Conservation (phyloP, 2,329 filamentous ascomycete genomes). For the Alternaria postmessia region DNA sequence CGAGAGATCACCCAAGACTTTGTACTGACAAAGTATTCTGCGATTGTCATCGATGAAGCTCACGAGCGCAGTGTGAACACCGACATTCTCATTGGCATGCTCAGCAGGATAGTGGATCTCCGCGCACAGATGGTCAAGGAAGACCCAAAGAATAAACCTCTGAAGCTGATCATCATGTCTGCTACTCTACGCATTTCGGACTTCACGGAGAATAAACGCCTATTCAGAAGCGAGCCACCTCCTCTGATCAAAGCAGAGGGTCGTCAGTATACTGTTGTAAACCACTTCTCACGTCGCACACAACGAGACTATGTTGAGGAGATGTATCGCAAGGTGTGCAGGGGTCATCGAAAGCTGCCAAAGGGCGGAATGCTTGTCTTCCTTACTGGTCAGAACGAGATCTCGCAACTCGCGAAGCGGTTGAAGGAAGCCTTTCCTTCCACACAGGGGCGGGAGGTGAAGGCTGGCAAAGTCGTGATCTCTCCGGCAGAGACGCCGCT, state of each 20-base stretch:
- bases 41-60: constrained; percentile 93
- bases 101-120: constrained; percentile 89
- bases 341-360: constrained; percentile 88
- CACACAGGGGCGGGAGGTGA: constrained; percentile 56
- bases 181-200: constrained; percentile 91
- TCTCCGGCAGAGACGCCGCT: constrained; percentile 79
- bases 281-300: constrained; percentile 86
- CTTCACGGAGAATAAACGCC: constrained; percentile 80
- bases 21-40: constrained; percentile 86
- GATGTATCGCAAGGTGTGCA: constrained; percentile 83
- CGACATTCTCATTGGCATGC: constrained; percentile 96
- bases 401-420: constrained; percentile 79
- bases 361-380: constrained; percentile 93
- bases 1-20: constrained; percentile 93
- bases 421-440: constrained; percentile 73
- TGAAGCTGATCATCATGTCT: constrained; percentile 98
- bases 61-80: constrained; percentile 98
- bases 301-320: constrained; percentile 90
- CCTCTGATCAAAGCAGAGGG: constrained; percentile 91
- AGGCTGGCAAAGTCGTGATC: constrained; percentile 74
- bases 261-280: constrained; percentile 86
- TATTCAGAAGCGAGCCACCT: constrained; percentile 78
- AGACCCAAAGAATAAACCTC: constrained; percentile 71
- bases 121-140: constrained; percentile 77
- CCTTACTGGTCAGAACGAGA: constrained; percentile 92